phyloP scores from a whole-genome alignment of 163 green algal genomes.

The Chlorella variabilis region DNA sequence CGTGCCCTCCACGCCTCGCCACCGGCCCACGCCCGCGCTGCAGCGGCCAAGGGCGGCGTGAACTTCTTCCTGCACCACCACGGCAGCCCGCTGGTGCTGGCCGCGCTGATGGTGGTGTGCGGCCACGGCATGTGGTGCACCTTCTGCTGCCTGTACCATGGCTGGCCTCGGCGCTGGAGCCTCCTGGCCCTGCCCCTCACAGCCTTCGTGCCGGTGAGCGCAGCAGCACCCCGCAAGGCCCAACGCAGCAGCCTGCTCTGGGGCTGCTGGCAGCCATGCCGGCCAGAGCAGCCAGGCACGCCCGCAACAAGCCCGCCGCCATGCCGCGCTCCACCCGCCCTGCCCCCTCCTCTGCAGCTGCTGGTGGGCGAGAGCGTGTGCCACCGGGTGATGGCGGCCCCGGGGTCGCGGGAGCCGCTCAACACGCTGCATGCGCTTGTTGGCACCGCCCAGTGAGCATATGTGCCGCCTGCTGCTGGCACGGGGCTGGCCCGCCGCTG shows the following conservation, averaged over 20 bases:
- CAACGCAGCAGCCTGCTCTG: no score
- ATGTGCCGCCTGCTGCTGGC: neutral
- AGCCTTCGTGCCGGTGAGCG: neutral
- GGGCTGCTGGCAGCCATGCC: no score
- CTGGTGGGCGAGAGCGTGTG: neutral
- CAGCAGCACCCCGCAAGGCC: no score
- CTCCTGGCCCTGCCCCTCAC: neutral
- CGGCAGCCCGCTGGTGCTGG: neutral
- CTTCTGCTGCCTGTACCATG: neutral
- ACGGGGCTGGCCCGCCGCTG: neutral
- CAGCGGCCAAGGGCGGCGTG: neutral
- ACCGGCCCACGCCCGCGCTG: no score
- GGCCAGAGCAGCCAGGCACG: no score
- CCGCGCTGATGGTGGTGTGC: neutral
- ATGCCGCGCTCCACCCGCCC: neutral
- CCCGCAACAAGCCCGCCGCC: neutral
- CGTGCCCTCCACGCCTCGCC: no score
- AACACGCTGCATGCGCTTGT: neutral
- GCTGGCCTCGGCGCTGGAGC: neutral
- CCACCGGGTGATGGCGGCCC: neutral
- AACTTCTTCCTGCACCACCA: neutral
- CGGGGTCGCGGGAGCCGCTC: neutral
- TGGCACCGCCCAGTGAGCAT: neutral
- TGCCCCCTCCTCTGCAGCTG: neutral
- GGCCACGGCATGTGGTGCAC: neutral